Evolutionary conservation across 768 basidiomycete genomes (phyloP), one percentile per base, ranked within the genome.

Genomic region (Amanita polypyramis): DNA sequence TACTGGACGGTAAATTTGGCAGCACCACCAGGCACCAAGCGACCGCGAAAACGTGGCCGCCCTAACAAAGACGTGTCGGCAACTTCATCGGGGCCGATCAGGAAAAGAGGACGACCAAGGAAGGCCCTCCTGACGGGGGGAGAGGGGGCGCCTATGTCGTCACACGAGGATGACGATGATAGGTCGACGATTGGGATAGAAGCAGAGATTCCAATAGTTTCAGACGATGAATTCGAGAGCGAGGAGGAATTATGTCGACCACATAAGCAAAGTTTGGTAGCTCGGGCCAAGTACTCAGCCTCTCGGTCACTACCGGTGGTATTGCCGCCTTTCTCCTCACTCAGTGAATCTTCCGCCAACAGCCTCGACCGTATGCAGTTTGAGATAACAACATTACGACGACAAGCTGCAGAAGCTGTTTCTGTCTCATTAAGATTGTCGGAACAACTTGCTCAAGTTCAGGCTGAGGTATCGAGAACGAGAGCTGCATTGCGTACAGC

Each of bases 1-100:
- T 89, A 90, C 59, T 90, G 87, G 87, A 88, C 86, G 30, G 87
- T 90, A n/a, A 89, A 89, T 62, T 70, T 89, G 17, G 62, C 76
- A 41, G 87, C 87, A n/a, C 85, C 86, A 10, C 86, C 86, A 2
- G 87, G 87, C 17, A 89, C 86, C 1, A 90, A 90, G 65, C 77
- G 87, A 49, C 87, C 87, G 36, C 77, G 87, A 17, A 90, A 89
- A 60, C 77, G 87, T 49, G 85, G 85, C 20, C 73, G 82, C 15
- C 64, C 76, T 7, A 76, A 72, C 50, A 79, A 80, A 58, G 69
- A 70, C 15, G 56, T 51, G 25, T 41, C 41, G 9, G 57, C 63
- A 45, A 39, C 19, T 33, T 47, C 46, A 32, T 33, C 47, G 10
- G 61, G 55, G 29, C 56, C 55, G 12, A 46, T 60, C n/a, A 73